A percentile compares a stretch with the other conserved stretches of the same genome.
Conservation (phyloP, 176 grass and related monocot genomes). For the Oryza rufipogon region DNA sequence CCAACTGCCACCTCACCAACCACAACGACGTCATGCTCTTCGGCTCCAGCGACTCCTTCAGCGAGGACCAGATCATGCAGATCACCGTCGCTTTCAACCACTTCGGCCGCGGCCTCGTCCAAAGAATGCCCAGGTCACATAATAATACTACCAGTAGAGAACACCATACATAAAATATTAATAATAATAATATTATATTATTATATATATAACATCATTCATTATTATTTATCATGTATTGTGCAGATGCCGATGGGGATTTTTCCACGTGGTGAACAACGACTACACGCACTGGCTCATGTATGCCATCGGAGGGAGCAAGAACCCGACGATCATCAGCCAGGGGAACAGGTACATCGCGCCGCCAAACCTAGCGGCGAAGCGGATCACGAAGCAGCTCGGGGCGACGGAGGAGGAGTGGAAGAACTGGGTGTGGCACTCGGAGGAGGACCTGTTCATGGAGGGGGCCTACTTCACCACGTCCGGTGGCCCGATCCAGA, state of each 20-base stretch:
- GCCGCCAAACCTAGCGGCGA: constrained; percentile 64
- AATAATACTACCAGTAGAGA: too few species aligned
- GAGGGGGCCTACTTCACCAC: constrained; percentile 64
- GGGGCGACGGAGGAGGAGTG: constrained; percentile 51
- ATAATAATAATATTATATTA: too few species aligned
- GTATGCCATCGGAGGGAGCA: constrained; percentile 90
- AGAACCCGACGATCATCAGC: constrained; percentile 81
- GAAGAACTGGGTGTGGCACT: constrained; percentile 83
- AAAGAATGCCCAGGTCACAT: constrained; percentile 74
- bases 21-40: constrained; percentile 93
- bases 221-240: background rate
- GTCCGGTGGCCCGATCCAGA: constrained; percentile 43
- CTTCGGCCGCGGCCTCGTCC: constrained; percentile 78
- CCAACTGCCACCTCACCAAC: constrained; percentile 80
- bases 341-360: constrained; percentile 89
- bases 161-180: too few species aligned
- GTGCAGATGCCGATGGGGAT: constrained; percentile 78
- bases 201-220: too few species aligned
- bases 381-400: constrained; percentile 71
- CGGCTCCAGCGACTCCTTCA: constrained; percentile 56
- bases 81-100: constrained; percentile 90
- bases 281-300: constrained; percentile 94
- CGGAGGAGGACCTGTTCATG: constrained; percentile 68
- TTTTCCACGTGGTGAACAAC: constrained; percentile 94
- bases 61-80: constrained; percentile 70